These are phyloP conservation scores for Moricandia arvensis DNA, from an alignment of 345 rosid species.

Conservation along the genomic window DNA sequence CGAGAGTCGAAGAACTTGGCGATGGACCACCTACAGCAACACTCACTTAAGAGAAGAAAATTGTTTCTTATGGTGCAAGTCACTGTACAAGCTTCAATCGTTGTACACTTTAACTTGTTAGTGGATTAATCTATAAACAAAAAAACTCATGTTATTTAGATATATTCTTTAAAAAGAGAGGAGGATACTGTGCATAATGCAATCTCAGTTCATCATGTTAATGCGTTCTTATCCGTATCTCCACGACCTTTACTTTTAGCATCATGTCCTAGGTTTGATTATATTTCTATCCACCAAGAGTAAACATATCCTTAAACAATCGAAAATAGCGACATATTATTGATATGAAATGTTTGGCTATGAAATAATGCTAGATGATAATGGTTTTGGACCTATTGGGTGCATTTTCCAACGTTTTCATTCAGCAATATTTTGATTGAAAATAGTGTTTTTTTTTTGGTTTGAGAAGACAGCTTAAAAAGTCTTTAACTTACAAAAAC, in stretches of 20 bases:
- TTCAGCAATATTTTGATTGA: too few species aligned
- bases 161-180: conserved; percentile 17
- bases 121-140: conserved; percentile 18
- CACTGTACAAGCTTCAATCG: conserved; percentile 40
- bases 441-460: too few species aligned
- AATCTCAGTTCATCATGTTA: conserved; percentile 29
- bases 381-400: conserved; percentile 1
- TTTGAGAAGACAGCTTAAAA: too few species aligned
- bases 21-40: conserved; percentile 29
- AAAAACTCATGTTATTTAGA: background rate
- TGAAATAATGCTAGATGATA: too few species aligned
- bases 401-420: background rate
- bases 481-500: too few species aligned
- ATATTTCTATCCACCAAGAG: conserved; percentile 18
- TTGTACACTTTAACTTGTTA: conserved; percentile 25
- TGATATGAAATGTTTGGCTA: conserved; percentile 25
- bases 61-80: conserved; percentile 31
- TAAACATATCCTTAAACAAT: conserved; percentile 36
- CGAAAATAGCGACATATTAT: conserved; percentile 37
- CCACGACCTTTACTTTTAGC: conserved; percentile 20
- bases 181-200: conserved; percentile 34
- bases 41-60: conserved; percentile 14
- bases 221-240: conserved; percentile 27
- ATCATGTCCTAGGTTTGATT: conserved; percentile 2
- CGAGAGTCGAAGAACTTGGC: conserved; percentile 17